These are phyloP conservation scores for Symbiodinium natans DNA, from an alignment of 73 alveolate genomes.

Conservation along the genomic window DNA sequence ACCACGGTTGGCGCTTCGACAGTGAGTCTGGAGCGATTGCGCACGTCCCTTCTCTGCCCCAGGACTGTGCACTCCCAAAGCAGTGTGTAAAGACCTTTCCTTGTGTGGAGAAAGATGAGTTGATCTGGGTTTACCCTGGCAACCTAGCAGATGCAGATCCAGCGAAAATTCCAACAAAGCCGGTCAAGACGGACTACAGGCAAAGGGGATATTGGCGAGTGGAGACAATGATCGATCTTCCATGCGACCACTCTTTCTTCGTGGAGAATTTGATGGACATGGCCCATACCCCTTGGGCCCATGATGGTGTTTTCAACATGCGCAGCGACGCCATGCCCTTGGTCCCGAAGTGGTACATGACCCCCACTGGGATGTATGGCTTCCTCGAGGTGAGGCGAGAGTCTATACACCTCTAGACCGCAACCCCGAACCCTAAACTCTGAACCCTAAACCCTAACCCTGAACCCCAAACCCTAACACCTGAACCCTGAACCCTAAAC, in stretches of 20 bases:
- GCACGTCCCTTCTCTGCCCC: not conserved
- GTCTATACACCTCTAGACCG: too few relatives aligned
- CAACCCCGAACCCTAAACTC: too few relatives aligned
- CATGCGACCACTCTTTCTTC: too few relatives aligned
- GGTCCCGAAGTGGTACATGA: not conserved
- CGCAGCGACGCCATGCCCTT: not conserved
- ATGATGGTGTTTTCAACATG: not conserved
- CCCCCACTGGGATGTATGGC: not conserved
- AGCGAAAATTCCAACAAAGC: too few relatives aligned
- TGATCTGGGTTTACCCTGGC: constrained; percentile 5
- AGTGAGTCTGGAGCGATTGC: not conserved
- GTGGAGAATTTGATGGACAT: constrained; percentile 23
- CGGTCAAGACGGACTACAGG: too few relatives aligned
- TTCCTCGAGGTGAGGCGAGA: not conserved
- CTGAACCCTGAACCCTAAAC: too few relatives aligned
- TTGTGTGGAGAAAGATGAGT: not conserved
- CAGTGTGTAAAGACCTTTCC: not conserved
- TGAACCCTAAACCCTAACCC: too few relatives aligned
- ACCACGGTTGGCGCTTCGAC: constrained; percentile 13
- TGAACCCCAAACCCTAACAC: too few relatives aligned
- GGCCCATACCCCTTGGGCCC: not conserved
- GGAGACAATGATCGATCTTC: too few relatives aligned
- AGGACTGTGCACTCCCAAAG: not conserved
- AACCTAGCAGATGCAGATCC: not conserved
- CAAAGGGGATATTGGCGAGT: too few relatives aligned